Base-by-base conservation (phyloP, 2,329 filamentous ascomycete genomes). In the Diplodia corticola region DNA sequence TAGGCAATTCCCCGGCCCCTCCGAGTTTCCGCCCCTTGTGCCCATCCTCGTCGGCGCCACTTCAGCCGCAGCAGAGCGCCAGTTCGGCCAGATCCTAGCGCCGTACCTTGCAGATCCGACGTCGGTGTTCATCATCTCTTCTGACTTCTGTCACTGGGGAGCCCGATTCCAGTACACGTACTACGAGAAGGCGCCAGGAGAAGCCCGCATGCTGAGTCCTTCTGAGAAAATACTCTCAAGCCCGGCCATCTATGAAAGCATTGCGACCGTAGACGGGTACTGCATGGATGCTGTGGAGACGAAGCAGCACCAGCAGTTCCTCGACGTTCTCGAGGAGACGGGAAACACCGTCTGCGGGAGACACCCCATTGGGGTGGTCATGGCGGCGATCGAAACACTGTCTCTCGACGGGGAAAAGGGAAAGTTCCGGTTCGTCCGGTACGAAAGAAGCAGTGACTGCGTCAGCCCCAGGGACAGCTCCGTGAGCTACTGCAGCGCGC, bases 131-230 rank as follows among this genome's bases (percentile, higher is more conserved):
- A 85, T 99, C 68, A 85, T 98, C 69, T 95, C 91, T 76, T 97
- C 93, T 0, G 95, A 99, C 77, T 99, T 99, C 77, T 97, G 94
- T 70, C 95, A 99, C 78, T 99, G 95, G 95, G 95, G 95, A 12
- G 72, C 82, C 0, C 85, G 92, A 57, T 99, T 97, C 77, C 82
- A 85, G 65, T 99, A 98, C 77, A 91, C 88, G 30, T 90, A 90
- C 67, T 97, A 97, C 76, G 84, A 88, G 35, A 80, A 86, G 67
- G 73, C 81, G 26, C 70, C 77, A 74, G 68, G 78, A 80, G 73
- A 81, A 69, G 69, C 72, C 4, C 69, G 64, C 1, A 69, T 72
- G 9, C 70, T 78, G 15, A 69, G 69, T n/a, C 15, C 55, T 22
- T 61, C 48, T 26, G 64, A 66, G 4, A 53, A 33, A 55, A 80